phyloP scores from a whole-genome alignment of 225 moss, liverwort and hornwort genomes.

The Antitrichia curtipendula region DNA sequence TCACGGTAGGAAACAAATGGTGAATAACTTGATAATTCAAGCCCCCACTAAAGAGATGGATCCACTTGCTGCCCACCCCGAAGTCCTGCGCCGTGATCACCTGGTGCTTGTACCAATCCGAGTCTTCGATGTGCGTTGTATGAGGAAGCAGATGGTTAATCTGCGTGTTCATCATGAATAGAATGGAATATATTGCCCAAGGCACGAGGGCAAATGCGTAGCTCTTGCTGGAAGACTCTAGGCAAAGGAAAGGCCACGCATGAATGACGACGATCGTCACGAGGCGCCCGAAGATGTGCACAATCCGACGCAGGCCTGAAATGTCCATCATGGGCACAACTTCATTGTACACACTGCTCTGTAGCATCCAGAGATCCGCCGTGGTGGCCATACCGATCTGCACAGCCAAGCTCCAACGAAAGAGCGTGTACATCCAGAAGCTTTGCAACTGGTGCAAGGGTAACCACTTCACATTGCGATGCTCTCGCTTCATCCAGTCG shows the following conservation, averaged over 20 bases:
- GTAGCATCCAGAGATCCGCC: constrained; percentile 33
- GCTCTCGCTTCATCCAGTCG: constrained; percentile 29
- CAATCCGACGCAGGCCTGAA: constrained; percentile 5
- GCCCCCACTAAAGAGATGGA: constrained; percentile 26
- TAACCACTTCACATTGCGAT: constrained; percentile 15
- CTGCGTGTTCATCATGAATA: background rate
- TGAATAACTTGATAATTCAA: constrained; percentile 35
- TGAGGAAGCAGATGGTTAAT: background rate
- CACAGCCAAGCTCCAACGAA: constrained; percentile 21
- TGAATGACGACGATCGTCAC: constrained; percentile 1
- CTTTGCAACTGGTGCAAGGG: constrained; percentile 13
- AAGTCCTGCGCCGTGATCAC: background rate
- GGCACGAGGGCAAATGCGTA: fast-evolving
- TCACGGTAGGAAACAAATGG: constrained; percentile 25
- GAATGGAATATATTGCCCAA: background rate
- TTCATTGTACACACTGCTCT: background rate
- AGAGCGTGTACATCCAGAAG: constrained; percentile 1
- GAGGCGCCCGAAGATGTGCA: constrained; percentile 4
- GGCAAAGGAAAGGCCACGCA: constrained; percentile 10
- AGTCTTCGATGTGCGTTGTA: background rate
- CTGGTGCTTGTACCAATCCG: background rate
- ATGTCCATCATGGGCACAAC: constrained; percentile 24
- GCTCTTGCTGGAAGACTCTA: background rate
- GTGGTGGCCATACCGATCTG: constrained; percentile 16
- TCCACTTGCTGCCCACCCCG: constrained; percentile 14